Percentiles rank a stretch among this genome's conserved stretches.
These are phyloP conservation scores for Aspergillus quadricinctus DNA, from an alignment of 2,329 filamentous ascomycete genomes.

Conservation along the genomic window DNA sequence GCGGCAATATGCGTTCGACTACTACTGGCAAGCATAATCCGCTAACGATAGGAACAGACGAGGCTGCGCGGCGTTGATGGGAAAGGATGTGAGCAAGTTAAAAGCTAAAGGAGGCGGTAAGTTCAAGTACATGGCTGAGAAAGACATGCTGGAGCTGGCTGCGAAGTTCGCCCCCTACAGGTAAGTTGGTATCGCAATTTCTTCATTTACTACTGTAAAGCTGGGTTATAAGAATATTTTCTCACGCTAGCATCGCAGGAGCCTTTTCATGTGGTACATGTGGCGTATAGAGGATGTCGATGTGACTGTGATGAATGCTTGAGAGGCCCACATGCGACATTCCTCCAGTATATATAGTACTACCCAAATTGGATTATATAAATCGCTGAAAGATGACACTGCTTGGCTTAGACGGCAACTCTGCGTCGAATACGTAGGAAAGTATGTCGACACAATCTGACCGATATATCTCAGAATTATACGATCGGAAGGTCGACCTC, in stretches of 20 bases:
- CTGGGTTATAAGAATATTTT: neutral
- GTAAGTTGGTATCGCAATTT: constrained; percentile 36
- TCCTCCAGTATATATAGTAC: neutral
- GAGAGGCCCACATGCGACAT: neutral
- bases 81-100: constrained; percentile 76
- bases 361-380: neutral
- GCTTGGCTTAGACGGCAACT: neutral
- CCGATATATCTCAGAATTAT: neutral
- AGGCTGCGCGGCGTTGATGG: constrained; percentile 84
- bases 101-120: constrained; percentile 77
- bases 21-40: neutral
- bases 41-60: constrained; percentile 43
- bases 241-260: constrained; percentile 48
- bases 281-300: constrained; percentile 83
- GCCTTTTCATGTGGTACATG: constrained; percentile 98
- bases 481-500: neutral
- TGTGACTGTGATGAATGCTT: constrained; percentile 48
- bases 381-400: neutral
- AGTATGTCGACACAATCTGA: neutral
- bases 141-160: constrained; percentile 81
- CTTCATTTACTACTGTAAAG: neutral
- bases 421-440: neutral
- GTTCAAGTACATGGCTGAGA: constrained; percentile 97
- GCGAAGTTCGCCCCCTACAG: constrained; percentile 78
- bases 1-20: neutral